Base-by-base conservation (phyloP, 106 monocot genomes). In the Apostasia shenzhenica region DNA sequence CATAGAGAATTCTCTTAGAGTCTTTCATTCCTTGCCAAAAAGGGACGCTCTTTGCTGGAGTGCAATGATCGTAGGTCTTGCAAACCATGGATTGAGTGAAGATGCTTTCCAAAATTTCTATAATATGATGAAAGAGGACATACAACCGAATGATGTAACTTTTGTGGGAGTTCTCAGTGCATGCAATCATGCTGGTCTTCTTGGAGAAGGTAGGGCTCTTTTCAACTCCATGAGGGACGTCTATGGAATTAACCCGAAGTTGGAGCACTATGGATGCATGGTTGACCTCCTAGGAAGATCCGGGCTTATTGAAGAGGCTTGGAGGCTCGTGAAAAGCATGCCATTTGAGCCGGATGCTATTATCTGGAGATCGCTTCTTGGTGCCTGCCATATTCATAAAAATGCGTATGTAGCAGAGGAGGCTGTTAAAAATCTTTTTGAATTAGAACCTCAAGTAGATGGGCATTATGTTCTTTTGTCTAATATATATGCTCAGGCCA, bases 261-360 rank as follows among this genome's bases (percentile, higher is more conserved):
- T 83, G 37, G 87, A 87, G 66, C 87, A 87, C 47, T 87, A 83
- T 42, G 87, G 83, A 59, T 87, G 87, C 59, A 69, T 87, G 72
- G 81, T 87, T 57, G 83, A 87, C 66, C 54, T 87, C 14, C 56
- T 83, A 40, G 87, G 80, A 39, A 71, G 73, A 66, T 80, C 78
- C 0, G 78, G 85, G 45, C 62, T 41, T 6, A 47, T 81, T 6
- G 51, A 78, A n/a, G 78, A 85, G 63, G 85, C 81, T 8, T 69
- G 75, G 40, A 26, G 55, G 10, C 42, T 78, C 9, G 69, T 81
- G 3, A 44, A 55, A 12, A 11, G 54, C 49, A 85, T 85, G 85
- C 85, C 81, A 14, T 68, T 81, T 41, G 67, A 72, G 41, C 81
- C 81, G 0, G 81, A 85, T 63, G 77, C 77, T 42, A 63, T 85